These are phyloP conservation scores for Venustampulla echinocandica DNA, from an alignment of 495 filamentous ascomycete species.

Conservation along the genomic window DNA sequence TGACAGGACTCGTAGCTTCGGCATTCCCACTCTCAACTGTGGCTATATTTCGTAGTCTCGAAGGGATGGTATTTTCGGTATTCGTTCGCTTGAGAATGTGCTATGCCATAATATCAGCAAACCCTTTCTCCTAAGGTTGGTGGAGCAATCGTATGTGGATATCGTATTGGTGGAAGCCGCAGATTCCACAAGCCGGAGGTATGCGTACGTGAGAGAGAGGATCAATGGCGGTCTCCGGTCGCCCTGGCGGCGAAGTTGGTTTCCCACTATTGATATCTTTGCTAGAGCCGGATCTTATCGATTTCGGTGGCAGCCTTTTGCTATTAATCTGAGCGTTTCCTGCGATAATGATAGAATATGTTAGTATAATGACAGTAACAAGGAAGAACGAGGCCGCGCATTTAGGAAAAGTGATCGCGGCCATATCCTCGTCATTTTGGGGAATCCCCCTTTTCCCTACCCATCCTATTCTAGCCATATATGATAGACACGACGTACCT, in stretches of 20 bases:
- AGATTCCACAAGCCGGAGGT: background rate
- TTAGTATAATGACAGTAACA: slow-evolving; percentile 11
- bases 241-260: slow-evolving; percentile 9
- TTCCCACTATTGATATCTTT: slow-evolving; percentile 15
- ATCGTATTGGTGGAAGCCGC: background rate
- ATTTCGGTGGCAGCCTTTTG: slow-evolving; percentile 25
- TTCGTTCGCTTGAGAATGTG: slow-evolving; percentile 78
- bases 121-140: background rate
- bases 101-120: slow-evolving; percentile 13
- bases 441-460: no score
- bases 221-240: slow-evolving; percentile 37
- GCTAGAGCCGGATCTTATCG: slow-evolving; percentile 21
- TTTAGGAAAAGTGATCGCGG: no score
- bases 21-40: slow-evolving; percentile 42
- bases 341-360: slow-evolving; percentile 7
- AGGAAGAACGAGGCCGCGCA: no score
- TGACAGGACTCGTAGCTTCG: slow-evolving; percentile 44
- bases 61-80: slow-evolving; percentile 59
- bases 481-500: slow-evolving; percentile 9
- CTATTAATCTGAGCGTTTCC: slow-evolving; percentile 21
- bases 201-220: slow-evolving; percentile 46
- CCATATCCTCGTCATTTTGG: no score
- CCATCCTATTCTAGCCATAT: no score
- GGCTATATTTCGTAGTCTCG: slow-evolving; percentile 48
- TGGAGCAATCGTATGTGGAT: background rate